Base-by-base conservation (phyloP, 2,329 filamentous ascomycete species). In the Aspergillus amoenus region DNA sequence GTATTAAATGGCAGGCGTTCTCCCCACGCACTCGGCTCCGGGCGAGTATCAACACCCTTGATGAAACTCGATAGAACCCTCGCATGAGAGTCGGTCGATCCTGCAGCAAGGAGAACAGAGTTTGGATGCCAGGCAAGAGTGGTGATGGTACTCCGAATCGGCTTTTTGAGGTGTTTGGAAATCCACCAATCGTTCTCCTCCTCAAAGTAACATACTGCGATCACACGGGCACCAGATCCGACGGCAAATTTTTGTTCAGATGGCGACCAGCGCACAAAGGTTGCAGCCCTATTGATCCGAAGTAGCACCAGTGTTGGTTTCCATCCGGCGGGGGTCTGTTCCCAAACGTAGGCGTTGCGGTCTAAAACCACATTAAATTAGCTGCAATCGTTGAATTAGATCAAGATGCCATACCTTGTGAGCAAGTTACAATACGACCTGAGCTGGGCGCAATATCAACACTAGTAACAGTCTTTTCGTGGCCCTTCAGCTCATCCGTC, bases 161-260 rank as follows among this genome's bases (percentile, higher is more conserved):
- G 94, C 84, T 97, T 99, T 86, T 97, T 97, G 71, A 99, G 79
- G 78, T 99, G 94, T 83, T 99, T 99, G 39, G 93, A 97, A 42
- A 99, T 93, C 94, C 94, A 99, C 94, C 94, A 99, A 81, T 99
- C 93, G 77, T 99, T 97, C 77, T 99, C 94, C 74, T 96, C 91
- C 73, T 99, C 94, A 68, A 99, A 99, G 81, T 97, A 97, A 82
- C 94, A 99, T 66, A 97, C 85, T 41, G 94, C 92, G 69, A 99
- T 96, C 64, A 96, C 89, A 62, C 94, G 88, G 67, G 96, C 94
- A 61, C 94, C 94, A 27, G 93, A 97, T 59, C 94, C 94, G 24
- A 97, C 94, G 53, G 94, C 94, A 74, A 99, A 99, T 78, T 99
- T 99, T 73, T 88, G 89, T 82, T 99, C 94, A 21, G 90, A 93